These are phyloP conservation scores for Ustilago crameri DNA, from an alignment of 1,284 basidiomycete genomes.

Conservation along the genomic window DNA sequence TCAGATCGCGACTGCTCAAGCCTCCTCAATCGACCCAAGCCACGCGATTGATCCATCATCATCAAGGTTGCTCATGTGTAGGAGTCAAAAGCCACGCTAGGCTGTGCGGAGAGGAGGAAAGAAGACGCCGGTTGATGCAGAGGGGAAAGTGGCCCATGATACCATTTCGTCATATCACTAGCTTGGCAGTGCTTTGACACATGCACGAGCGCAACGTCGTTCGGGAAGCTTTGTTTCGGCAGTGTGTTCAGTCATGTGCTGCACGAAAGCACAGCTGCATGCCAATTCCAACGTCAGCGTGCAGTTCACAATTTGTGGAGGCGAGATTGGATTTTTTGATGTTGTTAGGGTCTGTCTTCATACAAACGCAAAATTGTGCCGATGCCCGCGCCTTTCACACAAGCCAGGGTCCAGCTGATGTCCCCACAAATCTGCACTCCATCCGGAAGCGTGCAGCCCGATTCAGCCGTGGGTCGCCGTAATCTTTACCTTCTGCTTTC, in stretches of 20 bases:
- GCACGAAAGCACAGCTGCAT: no score
- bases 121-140: constrained; percentile 18
- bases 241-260: no score
- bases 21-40: neutral
- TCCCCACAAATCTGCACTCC: constrained; percentile 3
- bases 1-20: neutral
- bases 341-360: neutral
- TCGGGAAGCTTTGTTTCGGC: neutral
- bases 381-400: constrained; percentile 2
- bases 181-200: neutral
- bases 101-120: neutral
- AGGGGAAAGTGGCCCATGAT: neutral
- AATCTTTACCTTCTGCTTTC: neutral
- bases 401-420: constrained; percentile 14
- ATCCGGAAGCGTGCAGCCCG: constrained; percentile 3
- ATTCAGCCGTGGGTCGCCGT: neutral
- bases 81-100: neutral
- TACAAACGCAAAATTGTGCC: neutral
- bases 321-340: neutral
- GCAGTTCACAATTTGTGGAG: constrained; percentile 13
- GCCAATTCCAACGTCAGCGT: constrained; percentile 36
- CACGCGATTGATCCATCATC: neutral
- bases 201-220: no score
- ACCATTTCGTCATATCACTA: constrained; percentile 9
- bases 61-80: neutral